Evolutionary conservation across 257 asterid species (phyloP).

Genomic region (Lantana camara): DNA sequence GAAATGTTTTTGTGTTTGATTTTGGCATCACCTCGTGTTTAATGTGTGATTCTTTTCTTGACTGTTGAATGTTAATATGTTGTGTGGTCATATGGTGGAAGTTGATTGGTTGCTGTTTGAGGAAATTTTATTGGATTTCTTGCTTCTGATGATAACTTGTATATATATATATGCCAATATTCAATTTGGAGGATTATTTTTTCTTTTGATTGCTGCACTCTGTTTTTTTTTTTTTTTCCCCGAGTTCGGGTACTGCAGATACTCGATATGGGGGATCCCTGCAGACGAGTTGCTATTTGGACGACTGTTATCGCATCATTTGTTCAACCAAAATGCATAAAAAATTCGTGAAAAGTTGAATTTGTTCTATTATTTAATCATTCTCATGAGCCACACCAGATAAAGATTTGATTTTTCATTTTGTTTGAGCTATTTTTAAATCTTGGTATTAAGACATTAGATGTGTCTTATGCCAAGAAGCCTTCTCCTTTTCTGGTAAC

Average conservation of each 20-base stretch:
- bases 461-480: background rate
- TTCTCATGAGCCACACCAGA: background rate
- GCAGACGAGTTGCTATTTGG: no score
- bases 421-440: background rate
- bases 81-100: background rate
- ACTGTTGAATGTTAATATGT: background rate
- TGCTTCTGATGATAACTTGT: background rate
- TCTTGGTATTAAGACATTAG: background rate
- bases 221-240: no score
- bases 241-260: no score
- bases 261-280: no score
- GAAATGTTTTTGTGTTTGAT: background rate
- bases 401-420: background rate
- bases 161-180: background rate
- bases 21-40: background rate
- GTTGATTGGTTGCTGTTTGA: background rate
- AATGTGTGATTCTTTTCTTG: background rate
- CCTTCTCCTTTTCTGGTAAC: background rate
- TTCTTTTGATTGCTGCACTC: background rate
- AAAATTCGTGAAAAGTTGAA: background rate
- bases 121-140: no score
- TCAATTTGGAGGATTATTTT: background rate
- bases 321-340: background rate
- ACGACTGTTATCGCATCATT: no score
- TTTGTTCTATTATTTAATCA: background rate